phyloP scores from a whole-genome alignment of 1,284 basidiomycete genomes.

The Agaricales sp. region DNA sequence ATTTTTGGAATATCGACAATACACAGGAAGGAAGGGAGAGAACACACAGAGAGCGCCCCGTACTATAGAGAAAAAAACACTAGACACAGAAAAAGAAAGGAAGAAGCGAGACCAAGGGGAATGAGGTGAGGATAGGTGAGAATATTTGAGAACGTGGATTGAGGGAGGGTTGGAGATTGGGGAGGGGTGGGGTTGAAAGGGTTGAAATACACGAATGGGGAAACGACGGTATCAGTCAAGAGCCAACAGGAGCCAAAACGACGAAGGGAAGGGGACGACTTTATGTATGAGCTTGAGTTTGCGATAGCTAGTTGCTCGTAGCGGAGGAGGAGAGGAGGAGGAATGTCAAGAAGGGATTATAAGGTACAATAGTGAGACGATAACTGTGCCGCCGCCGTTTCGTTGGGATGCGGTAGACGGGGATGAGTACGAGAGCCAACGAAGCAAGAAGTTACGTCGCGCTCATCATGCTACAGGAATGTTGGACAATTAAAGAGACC shows the following conservation, averaged over 20 bases:
- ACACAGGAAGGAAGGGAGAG: neutral
- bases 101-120: too few species aligned
- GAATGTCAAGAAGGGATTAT: neutral
- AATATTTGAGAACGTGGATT: neutral
- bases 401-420: neutral
- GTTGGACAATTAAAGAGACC: neutral
- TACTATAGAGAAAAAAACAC: neutral
- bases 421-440: neutral
- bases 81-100: too few species aligned
- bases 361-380: neutral
- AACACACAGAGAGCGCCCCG: neutral
- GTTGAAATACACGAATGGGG: too few species aligned
- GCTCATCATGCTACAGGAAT: neutral
- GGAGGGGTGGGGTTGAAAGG: too few species aligned
- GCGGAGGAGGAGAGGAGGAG: neutral
- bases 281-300: too few species aligned
- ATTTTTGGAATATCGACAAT: neutral
- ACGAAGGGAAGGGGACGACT: too few species aligned
- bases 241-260: too few species aligned
- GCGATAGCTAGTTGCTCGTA: neutral
- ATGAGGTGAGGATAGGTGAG: too few species aligned
- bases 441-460: neutral
- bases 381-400: neutral
- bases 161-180: neutral
- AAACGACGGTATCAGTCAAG: neutral